Evolutionary conservation across 2,329 filamentous ascomycete species (phyloP), one percentile per base, ranked within the genome.

Genomic region (Aurifilum marmelostoma): DNA sequence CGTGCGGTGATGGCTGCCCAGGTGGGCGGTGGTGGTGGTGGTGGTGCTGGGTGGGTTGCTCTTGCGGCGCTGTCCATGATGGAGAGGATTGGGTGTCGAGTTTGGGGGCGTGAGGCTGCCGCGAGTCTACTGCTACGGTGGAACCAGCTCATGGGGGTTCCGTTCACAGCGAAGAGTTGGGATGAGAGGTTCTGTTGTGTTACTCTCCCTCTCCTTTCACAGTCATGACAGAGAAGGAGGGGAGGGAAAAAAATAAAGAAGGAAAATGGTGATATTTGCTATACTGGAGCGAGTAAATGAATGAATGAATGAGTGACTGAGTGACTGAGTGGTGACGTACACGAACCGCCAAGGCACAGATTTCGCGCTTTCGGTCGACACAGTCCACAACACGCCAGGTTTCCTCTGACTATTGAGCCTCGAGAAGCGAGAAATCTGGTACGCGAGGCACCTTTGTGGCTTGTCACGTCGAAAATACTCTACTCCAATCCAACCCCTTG

Each of bases 1-100:
- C 37, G 39, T 24, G 37, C 41, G 24, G 60, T 18, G 4, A 63
- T 29, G 60, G 60, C 39, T 43, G 60, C 60, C 60, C 60, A 63
- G 60, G 37, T 63, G 7, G 37, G 24, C 7, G 60, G n/a, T 41
- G 34, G 0, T 41, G 37, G 0, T 41, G 39, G 27, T n/a, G 18
- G 18, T n/a, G 43, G 21, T 47, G 43, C 21, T 59, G 29, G 56
- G 11, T 7, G 8, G 18, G 43, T n/a, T 47, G 7, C 43, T n/a
- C n/a, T 47, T 11, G 18, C 43, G 7, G 27, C 24, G 24, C 29
- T 16, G 21, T 43, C 39, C 60, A 63, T 63, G 37, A 21, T 32
- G 39, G 16, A 8, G 34, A 34, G 34, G 34, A 34, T 34, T 34
- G 34, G 8, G 34, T 34, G 34, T 8, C 34, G 34, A 4, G 34